Evolutionary conservation across 495 filamentous ascomycete genomes (phyloP).

Genomic region (Aspergillus leporis): DNA sequence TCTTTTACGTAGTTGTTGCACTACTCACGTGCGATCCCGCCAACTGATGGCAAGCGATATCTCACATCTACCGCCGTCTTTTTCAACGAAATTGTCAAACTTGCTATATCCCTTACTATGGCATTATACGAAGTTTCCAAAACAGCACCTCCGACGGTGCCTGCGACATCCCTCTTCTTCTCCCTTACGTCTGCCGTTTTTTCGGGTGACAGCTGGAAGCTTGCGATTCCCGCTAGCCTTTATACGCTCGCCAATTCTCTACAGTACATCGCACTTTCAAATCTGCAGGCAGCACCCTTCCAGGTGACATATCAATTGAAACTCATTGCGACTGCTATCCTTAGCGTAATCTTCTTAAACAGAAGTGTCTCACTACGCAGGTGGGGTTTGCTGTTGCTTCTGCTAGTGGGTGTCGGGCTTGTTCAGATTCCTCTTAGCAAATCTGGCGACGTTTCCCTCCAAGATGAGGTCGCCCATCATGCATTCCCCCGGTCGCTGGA

Average conservation of each 20-base stretch:
- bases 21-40: constrained; percentile 90
- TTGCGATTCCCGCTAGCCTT: constrained; percentile 84
- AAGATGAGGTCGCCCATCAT: constrained; percentile 51
- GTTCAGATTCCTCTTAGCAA: constrained; percentile 71
- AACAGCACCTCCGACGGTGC: constrained; percentile 70
- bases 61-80: constrained; percentile 93
- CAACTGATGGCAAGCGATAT: constrained; percentile 78
- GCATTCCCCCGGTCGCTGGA: constrained; percentile 73
- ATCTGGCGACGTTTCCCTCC: constrained; percentile 48
- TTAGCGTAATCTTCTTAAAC: constrained; percentile 74
- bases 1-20: constrained; percentile 67
- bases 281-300: constrained; percentile 87
- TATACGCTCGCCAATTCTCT: constrained; percentile 90
- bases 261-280: constrained; percentile 89
- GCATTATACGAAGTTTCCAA: constrained; percentile 83
- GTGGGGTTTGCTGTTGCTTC: constrained; percentile 78
- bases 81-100: constrained; percentile 88
- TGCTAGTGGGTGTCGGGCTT: constrained; percentile 82
- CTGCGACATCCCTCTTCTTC: constrained; percentile 75
- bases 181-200: constrained; percentile 81
- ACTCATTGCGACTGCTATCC: constrained; percentile 88
- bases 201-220: constrained; percentile 92
- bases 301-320: constrained; percentile 93
- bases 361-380: constrained; percentile 66
- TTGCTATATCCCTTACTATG: constrained; percentile 81